Evolutionary conservation across 768 basidiomycete genomes (phyloP), one percentile per base, ranked within the genome.

Genomic region (Trametes punicea): DNA sequence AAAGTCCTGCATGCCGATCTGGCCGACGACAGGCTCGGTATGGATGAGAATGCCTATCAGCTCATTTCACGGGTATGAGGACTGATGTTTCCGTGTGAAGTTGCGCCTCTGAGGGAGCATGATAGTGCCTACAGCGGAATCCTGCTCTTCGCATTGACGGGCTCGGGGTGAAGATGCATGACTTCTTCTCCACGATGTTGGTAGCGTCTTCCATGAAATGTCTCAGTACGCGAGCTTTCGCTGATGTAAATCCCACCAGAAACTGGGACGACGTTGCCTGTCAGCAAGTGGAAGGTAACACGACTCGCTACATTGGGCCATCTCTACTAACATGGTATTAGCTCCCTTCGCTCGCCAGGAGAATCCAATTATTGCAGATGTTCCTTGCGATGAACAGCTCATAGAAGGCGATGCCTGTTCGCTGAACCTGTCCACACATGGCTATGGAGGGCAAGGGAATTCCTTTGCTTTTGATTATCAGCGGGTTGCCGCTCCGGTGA

Each of bases 61-160:
- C 65, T 84, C 39, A 73, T 83, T 15, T 42, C 63, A 6, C 77
- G 76, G 70, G 83, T 81, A 55, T n/a, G n/a, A n/a, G 18, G 71
- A 33, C n/a, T 38, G 34, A 10, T 5, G 23, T 31, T 9, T 39
- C 6, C 18, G 36, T 27, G 3, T 21, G 11, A 21, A 6, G 31
- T n/a, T 34, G 15, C 62, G 46, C 40, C 48, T 25, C 13, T 4
- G 18, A 6, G 41, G 20, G 40, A 34, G 18, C 6, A 40, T 38
- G 13, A 15, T 64, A 84, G 82, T 84, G 82, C 56, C 65, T 84
- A 16, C 77, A 84, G 67, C 75, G 78, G 21, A 84, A 85, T 64
- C 76, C 84, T 13, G 66, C 70, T 3, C 61, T 80, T 23, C 78
- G 83, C 31, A 65, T 73, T 47, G 69, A 67, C 51, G 73, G 77